phyloP scores from a whole-genome alignment of 1,139 yeast species.

The Magnusiomyces sp. region DNA sequence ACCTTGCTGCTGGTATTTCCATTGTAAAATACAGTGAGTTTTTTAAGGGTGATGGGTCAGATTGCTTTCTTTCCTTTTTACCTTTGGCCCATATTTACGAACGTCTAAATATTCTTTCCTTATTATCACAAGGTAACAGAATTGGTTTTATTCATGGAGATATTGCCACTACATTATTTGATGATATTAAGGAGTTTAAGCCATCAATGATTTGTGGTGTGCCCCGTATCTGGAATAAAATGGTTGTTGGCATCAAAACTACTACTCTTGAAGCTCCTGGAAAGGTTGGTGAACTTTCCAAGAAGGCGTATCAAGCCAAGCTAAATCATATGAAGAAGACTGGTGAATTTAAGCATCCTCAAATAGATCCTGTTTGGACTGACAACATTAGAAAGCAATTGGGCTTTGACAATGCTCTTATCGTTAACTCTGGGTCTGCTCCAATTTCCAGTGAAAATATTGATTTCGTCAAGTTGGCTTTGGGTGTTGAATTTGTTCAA shows the following conservation, averaged over 20 bases:
- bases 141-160: constrained; percentile 42
- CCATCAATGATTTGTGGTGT: constrained; percentile 50
- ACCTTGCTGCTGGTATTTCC: constrained; percentile 44
- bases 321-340: constrained; percentile 29
- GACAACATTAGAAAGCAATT: constrained; percentile 45
- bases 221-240: constrained; percentile 55
- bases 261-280: constrained; percentile 23
- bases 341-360: constrained; percentile 30
- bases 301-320: constrained; percentile 35
- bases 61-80: constrained; percentile 35
- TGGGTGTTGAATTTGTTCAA: constrained; percentile 51
- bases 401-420: constrained; percentile 46
- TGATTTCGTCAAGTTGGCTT: constrained; percentile 49
- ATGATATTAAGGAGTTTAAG: constrained; percentile 46
- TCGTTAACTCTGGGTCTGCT: constrained; percentile 57
- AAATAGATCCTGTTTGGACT: constrained; percentile 44
- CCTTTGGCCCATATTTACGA: constrained; percentile 70
- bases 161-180: constrained; percentile 38
- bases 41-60: background rate
- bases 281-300: constrained; percentile 19
- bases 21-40: constrained; percentile 24
- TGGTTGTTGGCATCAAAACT: constrained; percentile 45
- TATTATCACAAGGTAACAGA: constrained; percentile 29
- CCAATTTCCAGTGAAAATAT: constrained; percentile 58
- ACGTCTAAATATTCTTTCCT: constrained; percentile 26